A percentile compares a stretch with the other conserved stretches of the same genome.
Conservation (phyloP, 2,329 filamentous ascomycete genomes). For the Nannizziopsis arthrosporioides region DNA sequence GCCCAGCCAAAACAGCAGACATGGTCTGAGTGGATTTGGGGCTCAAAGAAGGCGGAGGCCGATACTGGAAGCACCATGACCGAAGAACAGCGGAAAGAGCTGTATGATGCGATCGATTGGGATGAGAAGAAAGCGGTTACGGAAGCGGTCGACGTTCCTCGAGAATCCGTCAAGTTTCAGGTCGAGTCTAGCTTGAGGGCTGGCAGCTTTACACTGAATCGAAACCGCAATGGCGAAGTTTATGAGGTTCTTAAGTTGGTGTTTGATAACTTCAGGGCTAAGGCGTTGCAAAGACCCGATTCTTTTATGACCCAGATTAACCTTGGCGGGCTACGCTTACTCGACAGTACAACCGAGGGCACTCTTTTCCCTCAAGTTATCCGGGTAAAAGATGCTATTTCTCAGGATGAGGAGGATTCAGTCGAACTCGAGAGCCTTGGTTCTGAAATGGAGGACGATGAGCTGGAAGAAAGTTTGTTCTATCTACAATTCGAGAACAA, state of each 20-base stretch:
- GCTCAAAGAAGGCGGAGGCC: constrained; percentile 57
- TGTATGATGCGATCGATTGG: constrained; percentile 97
- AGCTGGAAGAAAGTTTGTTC: constrained; percentile 69
- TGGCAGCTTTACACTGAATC: constrained; percentile 87
- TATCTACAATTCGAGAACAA: constrained; percentile 88
- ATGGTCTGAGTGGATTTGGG: constrained; percentile 90
- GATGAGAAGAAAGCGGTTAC: constrained; percentile 86
- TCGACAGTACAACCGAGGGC: constrained; percentile 86
- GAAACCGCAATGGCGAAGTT: constrained; percentile 64
- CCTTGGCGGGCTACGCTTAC: constrained; percentile 83
- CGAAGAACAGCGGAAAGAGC: constrained; percentile 87
- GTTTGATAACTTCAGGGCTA: constrained; percentile 89
- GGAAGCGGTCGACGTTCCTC: constrained; percentile 77
- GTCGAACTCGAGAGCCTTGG: constrained; percentile 21
- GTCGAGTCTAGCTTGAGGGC: constrained; percentile 87
- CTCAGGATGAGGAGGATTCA: constrained; percentile 27
- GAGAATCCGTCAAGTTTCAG: constrained; percentile 85
- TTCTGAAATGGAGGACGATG: constrained; percentile 33
- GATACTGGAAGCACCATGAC: constrained; percentile 77
- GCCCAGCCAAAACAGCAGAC: constrained; percentile 61
- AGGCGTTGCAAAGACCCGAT: constrained; percentile 77
- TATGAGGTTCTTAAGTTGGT: constrained; percentile 79
- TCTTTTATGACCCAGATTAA: constrained; percentile 81
- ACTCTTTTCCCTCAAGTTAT: constrained; percentile 93
- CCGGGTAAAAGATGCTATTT: constrained; percentile 66